These are phyloP conservation scores for Camptophora hylomeconis DNA, from an alignment of 2,329 filamentous ascomycete genomes.

Conservation along the genomic window DNA sequence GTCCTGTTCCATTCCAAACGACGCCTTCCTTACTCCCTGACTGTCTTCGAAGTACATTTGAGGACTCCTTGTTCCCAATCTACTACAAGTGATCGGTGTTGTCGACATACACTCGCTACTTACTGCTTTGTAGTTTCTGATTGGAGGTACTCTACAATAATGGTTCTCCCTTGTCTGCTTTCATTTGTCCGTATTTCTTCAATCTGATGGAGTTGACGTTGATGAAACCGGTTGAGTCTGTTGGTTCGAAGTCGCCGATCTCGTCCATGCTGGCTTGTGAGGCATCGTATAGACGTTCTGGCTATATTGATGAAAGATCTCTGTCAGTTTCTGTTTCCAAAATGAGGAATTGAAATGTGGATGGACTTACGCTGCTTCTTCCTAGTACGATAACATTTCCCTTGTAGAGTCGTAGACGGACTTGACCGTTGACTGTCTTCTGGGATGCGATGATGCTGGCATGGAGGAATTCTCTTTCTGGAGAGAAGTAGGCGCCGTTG, in stretches of 20 bases:
- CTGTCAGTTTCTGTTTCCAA: too few species aligned
- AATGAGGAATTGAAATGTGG: too few species aligned
- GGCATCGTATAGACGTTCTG: conserved; percentile 57
- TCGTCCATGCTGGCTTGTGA: conserved; percentile 58
- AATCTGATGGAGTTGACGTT: conserved; percentile 25
- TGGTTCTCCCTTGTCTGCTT: conserved; percentile 23
- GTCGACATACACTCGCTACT: too few species aligned
- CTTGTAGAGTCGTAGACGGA: conserved; percentile 55
- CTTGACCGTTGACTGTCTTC: conserved; percentile 47
- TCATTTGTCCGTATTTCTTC: conserved; percentile 33
- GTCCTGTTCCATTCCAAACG: too few species aligned
- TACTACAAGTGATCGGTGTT: too few species aligned
- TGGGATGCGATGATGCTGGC: conserved; percentile 48
- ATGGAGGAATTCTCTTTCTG: conserved; percentile 59
- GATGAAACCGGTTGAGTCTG: conserved; percentile 53
- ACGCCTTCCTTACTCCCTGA: too few species aligned
- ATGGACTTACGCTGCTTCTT: conserved; percentile 40
- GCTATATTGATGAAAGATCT: too few species aligned
- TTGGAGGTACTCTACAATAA: too few species aligned
- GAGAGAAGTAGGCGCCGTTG: conserved; percentile 56
- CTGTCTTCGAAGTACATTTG: too few species aligned
- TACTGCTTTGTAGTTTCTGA: too few species aligned
- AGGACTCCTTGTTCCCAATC: too few species aligned
- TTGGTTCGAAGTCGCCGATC: conserved; percentile 53
- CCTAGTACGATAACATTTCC: conserved; percentile 48